Evolutionary conservation across 225 moss, liverwort and hornwort genomes (phyloP).

Genomic region (Bryum argenteum): DNA sequence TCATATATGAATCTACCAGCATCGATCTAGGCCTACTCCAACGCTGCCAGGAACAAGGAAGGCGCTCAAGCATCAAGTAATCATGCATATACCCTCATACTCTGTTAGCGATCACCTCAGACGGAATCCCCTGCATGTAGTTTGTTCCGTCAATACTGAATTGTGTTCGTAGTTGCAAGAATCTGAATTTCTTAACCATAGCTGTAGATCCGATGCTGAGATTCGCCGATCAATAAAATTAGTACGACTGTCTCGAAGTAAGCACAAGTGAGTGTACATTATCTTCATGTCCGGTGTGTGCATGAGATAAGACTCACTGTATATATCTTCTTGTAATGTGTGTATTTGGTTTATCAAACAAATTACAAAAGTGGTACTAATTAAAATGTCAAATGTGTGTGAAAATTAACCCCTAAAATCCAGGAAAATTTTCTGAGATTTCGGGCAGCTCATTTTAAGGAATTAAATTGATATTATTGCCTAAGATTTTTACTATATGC

Average conservation of each 20-base stretch:
- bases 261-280: neutral
- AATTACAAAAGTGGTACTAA: too few species aligned
- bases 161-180: constrained; percentile 28
- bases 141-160: constrained; percentile 20
- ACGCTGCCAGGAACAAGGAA: constrained; percentile 27
- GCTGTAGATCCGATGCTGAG: constrained; percentile 19
- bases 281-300: neutral
- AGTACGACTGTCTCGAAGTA: neutral
- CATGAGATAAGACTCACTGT: neutral
- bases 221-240: constrained; percentile 26
- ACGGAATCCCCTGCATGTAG: neutral
- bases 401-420: too few species aligned
- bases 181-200: constrained; percentile 15
- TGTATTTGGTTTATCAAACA: too few species aligned
- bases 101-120: constrained; percentile 1
- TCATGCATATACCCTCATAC: neutral
- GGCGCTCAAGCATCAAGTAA: constrained; percentile 12
- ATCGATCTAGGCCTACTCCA: constrained; percentile 18
- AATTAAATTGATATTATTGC: too few species aligned
- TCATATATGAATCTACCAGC: neutral
- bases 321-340: too few species aligned
- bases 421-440: too few species aligned
- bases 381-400: too few species aligned
- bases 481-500: too few species aligned
- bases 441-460: too few species aligned